Evolutionary conservation across 805 yeast genomes (phyloP).

Genomic region (Yamadazyma takamatsuzukensis): DNA sequence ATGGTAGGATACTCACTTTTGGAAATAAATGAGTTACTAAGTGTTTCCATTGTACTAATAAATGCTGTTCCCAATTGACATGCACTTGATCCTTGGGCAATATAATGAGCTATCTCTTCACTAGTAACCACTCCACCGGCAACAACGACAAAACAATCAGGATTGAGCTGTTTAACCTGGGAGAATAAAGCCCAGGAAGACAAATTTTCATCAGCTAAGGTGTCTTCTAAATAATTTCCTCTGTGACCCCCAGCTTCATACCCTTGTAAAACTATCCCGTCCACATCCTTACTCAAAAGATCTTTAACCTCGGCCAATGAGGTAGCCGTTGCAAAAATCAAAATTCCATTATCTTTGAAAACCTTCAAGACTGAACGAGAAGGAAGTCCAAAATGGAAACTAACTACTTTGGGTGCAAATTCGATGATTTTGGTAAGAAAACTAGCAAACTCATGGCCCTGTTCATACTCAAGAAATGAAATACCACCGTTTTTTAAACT

Average conservation of each 20-base stretch:
- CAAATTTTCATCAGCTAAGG: slow-evolving; percentile 30
- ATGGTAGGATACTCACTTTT: slow-evolving; percentile 16
- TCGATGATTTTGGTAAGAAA: slow-evolving; percentile 16
- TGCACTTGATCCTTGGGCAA: slow-evolving; percentile 45
- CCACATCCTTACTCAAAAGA: slow-evolving; percentile 30
- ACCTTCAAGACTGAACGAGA: slow-evolving; percentile 21
- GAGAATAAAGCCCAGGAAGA: slow-evolving; percentile 30
- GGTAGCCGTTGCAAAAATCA: slow-evolving; percentile 47
- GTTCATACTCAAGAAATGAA: slow-evolving; percentile 29
- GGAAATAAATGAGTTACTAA: slow-evolving; percentile 15
- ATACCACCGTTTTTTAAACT: slow-evolving; percentile 20
- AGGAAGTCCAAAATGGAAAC: slow-evolving; percentile 56
- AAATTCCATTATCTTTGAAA: slow-evolving; percentile 35
- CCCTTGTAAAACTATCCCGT: slow-evolving; percentile 54
- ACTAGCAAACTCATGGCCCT: slow-evolving; percentile 8
- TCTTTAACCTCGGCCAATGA: slow-evolving; percentile 38
- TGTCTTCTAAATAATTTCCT: slow-evolving; percentile 37
- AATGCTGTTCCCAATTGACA: slow-evolving; percentile 57
- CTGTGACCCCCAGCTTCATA: slow-evolving; percentile 67
- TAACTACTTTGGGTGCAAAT: slow-evolving; percentile 40
- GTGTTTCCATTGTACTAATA: slow-evolving; percentile 32
- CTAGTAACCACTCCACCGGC: slow-evolving; percentile 52
- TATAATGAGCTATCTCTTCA: slow-evolving; percentile 21
- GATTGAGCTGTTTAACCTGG: slow-evolving; percentile 14
- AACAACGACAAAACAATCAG: slow-evolving; percentile 32